A percentile compares a stretch with the other conserved stretches of the same genome.
These are phyloP conservation scores for Neocucurbitaria cava DNA, from an alignment of 2,329 filamentous ascomycete genomes.

Conservation along the genomic window DNA sequence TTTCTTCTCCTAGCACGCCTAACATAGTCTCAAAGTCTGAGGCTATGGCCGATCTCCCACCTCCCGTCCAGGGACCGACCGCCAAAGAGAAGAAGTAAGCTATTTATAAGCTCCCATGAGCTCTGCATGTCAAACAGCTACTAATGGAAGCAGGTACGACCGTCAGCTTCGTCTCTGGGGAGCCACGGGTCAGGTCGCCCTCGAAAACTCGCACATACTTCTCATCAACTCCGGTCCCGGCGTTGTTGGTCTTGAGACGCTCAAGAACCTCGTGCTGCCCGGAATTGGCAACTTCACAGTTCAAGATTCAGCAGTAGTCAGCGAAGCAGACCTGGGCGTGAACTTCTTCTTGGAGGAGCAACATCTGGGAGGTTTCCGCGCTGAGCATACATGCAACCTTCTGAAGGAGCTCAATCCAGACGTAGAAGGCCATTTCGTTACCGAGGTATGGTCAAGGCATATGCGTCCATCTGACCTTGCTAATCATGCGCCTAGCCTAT, in stretches of 20 bases:
- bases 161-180: conserved; percentile 95
- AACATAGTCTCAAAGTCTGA: neutral
- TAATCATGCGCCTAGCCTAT: conserved; percentile 47
- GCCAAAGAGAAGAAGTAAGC: conserved; percentile 60
- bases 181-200: conserved; percentile 84
- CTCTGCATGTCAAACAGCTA: conserved; percentile 2
- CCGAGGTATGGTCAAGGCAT: conserved; percentile 55
- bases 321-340: conserved; percentile 83
- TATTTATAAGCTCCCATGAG: neutral
- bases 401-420: conserved; percentile 92
- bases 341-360: conserved; percentile 94
- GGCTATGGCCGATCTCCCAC: conserved; percentile 47
- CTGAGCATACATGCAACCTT: conserved; percentile 77
- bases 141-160: conserved; percentile 72
- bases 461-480: neutral
- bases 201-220: conserved; percentile 91
- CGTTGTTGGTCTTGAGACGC: conserved; percentile 84
- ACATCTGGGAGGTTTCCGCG: conserved; percentile 77
- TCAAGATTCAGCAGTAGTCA: conserved; percentile 79
- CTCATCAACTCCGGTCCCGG: conserved; percentile 88
- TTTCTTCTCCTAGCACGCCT: neutral
- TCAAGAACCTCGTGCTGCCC: conserved; percentile 97
- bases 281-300: conserved; percentile 92
- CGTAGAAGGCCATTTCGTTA: conserved; percentile 76
- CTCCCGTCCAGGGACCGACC: conserved; percentile 50